Evolutionary conservation across 2,329 filamentous ascomycete species (phyloP).

Genomic region (Paecilomyces sp.): DNA sequence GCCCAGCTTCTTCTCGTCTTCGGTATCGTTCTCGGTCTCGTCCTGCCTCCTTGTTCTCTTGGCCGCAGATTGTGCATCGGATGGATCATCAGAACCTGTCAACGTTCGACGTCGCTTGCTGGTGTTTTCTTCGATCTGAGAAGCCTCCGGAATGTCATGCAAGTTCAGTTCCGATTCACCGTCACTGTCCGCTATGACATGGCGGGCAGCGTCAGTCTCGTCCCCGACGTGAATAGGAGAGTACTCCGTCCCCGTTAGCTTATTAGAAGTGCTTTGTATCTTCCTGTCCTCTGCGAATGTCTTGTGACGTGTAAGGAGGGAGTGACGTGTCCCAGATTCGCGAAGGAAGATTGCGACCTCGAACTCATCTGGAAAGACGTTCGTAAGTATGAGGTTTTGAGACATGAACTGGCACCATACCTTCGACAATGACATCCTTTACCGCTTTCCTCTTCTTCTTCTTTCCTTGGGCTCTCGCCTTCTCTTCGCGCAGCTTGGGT

Average conservation of each 20-base stretch:
- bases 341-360: slow-evolving; percentile 92
- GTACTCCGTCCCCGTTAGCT: slow-evolving; percentile 52
- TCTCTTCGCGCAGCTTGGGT: slow-evolving; percentile 86
- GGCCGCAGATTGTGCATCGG: slow-evolving; percentile 8
- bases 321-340: slow-evolving; percentile 76
- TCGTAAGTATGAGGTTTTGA: not conserved
- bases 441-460: slow-evolving; percentile 73
- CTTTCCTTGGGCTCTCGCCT: slow-evolving; percentile 53
- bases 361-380: slow-evolving; percentile 65
- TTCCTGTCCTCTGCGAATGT: slow-evolving; percentile 55
- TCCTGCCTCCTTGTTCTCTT: slow-evolving; percentile 29
- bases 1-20: slow-evolving; percentile 79
- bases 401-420: slow-evolving; percentile 41
- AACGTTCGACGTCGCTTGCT: not conserved
- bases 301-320: slow-evolving; percentile 79
- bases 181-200: slow-evolving; percentile 54
- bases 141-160: slow-evolving; percentile 49
- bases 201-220: slow-evolving; percentile 34
- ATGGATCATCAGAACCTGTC: not conserved
- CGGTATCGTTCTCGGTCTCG: slow-evolving; percentile 20
- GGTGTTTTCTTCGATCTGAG: slow-evolving; percentile 9
- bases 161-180: slow-evolving; percentile 46
- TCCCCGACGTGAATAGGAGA: slow-evolving; percentile 44
- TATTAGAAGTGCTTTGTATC: slow-evolving; percentile 56
- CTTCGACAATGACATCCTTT: slow-evolving; percentile 79